Conservation (phyloP, 306 rosid species). For the Lathyrus tuberosus region DNA sequence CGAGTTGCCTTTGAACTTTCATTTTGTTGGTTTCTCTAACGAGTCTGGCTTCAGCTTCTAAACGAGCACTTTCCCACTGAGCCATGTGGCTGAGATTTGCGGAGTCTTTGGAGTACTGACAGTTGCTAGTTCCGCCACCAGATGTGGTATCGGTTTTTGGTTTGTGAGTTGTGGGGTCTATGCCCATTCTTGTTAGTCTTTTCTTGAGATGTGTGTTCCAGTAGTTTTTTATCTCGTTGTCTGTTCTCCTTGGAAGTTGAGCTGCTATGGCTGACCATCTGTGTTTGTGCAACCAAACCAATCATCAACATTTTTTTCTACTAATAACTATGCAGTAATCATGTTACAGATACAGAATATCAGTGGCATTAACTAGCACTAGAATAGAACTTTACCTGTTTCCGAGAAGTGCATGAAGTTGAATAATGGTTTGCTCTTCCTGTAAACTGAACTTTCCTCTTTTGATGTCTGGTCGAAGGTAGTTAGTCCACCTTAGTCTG, state of each 20-base stretch:
- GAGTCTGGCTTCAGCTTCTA: constrained; percentile 52
- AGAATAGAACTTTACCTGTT: constrained; percentile 37
- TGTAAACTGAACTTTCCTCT: constrained; percentile 60
- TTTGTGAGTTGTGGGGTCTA: constrained; percentile 55
- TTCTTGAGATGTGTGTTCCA: constrained; percentile 65
- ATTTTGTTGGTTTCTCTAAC: constrained; percentile 47
- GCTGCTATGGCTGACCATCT: constrained; percentile 65
- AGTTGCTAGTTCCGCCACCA: not conserved
- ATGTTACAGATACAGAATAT: not conserved
- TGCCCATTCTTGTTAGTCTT: constrained; percentile 51
- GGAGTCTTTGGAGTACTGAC: constrained; percentile 20
- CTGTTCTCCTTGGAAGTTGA: constrained; percentile 54
- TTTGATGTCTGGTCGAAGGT: constrained; percentile 55
- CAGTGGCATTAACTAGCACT: too few species aligned
- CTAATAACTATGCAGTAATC: not conserved
- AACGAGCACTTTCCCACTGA: constrained; percentile 61
- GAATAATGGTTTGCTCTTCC: constrained; percentile 59
- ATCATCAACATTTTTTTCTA: not conserved
- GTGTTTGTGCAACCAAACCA: not conserved
- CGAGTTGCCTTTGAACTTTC: constrained; percentile 28
- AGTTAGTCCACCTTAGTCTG: constrained; percentile 61
- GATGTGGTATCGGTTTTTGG: constrained; percentile 34
- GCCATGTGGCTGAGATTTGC: constrained; percentile 60
- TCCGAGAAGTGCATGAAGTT: constrained; percentile 65
- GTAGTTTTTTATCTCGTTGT: constrained; percentile 57